Percentiles rank a stretch among this genome's conserved stretches.
Conservation (phyloP, 441 rosid genomes). For the Croton setiger region DNA sequence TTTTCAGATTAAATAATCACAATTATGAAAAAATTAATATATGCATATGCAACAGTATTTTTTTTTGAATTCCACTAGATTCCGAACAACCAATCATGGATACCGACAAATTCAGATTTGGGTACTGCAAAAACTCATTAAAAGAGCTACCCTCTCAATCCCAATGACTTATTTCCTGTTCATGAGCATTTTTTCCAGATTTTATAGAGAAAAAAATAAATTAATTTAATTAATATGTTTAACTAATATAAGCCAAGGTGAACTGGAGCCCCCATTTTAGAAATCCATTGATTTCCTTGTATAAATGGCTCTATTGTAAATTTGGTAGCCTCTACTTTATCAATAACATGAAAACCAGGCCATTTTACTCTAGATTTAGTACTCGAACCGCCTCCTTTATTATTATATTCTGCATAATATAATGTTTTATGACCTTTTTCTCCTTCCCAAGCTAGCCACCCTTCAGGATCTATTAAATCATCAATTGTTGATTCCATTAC, state of each 20-base stretch:
- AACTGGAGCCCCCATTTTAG: constrained; percentile 34
- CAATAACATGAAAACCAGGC: constrained; percentile 54
- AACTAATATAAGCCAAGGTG: constrained; percentile 33
- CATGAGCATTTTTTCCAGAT: too few relatives aligned
- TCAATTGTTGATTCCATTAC: constrained; percentile 62
- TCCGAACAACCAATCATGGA: too few relatives aligned
- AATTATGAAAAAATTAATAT: neutral
- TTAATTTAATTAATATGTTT: neutral
- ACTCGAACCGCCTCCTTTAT: constrained; percentile 49
- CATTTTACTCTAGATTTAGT: constrained; percentile 51
- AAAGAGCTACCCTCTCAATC: neutral
- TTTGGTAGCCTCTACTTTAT: constrained; percentile 43
- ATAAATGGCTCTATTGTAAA: constrained; percentile 54
- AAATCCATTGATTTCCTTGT: constrained; percentile 54
- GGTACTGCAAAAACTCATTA: too few relatives aligned
- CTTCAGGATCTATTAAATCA: constrained; percentile 57
- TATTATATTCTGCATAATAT: constrained; percentile 62
- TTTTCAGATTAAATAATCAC: neutral
- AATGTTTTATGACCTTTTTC: constrained; percentile 46
- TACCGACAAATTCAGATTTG: too few relatives aligned
- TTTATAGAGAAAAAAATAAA: neutral
- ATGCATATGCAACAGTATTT: neutral
- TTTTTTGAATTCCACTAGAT: too few relatives aligned
- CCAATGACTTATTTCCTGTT: too few relatives aligned
- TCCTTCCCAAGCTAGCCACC: constrained; percentile 58